Base-by-base conservation (phyloP, 1,284 basidiomycete genomes). In the Wallemia mellicola region DNA sequence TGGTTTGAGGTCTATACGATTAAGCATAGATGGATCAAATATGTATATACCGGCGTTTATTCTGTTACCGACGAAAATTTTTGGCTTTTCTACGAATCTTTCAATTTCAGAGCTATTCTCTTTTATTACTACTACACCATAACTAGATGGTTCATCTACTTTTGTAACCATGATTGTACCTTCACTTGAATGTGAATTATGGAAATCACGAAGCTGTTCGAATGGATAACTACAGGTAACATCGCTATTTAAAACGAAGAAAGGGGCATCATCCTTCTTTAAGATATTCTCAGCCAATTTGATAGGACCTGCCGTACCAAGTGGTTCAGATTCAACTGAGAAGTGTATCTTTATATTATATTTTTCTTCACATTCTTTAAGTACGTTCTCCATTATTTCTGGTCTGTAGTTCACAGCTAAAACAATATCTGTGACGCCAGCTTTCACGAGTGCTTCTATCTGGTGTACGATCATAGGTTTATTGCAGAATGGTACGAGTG, bases 1-100 rank as follows among this genome's bases (percentile, higher is more conserved):
- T 7, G 73, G 73, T 65, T 71, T 71, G 60, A 72, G 70, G 71
- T 75, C 72, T 61, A 75, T 75, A 60, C 74, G 70, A 65, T 73
- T 66, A 60, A 75, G 68, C 56, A 75, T 68, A 38, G 67, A 70
- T 14, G 74, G 74, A 71, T 73, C 73, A 72, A 75, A 75, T 66
- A 75, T 74, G 70, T 75, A 75, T 69, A 75, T 75, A 67, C 74
- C 74, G 61, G 74, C 74, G 68, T 75, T 75, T 69, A 75, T 75
- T 61, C 73, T 67, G 71, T 75, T 75, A 56, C 74, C 74, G 60
- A 75, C 74, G 61, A 74, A 75, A 63, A 74, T 73, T 61, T 74
- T 72, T 28, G 74, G 74, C 68, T 75, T 75, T 67, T 75, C 74
- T 58, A 75, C 74, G 67, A 75, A 75, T 63, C 74, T 72, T 68